Evolutionary conservation across 1,284 basidiomycete genomes (phyloP).

Genomic region (Apiotrichum mycotoxinovorans): DNA sequence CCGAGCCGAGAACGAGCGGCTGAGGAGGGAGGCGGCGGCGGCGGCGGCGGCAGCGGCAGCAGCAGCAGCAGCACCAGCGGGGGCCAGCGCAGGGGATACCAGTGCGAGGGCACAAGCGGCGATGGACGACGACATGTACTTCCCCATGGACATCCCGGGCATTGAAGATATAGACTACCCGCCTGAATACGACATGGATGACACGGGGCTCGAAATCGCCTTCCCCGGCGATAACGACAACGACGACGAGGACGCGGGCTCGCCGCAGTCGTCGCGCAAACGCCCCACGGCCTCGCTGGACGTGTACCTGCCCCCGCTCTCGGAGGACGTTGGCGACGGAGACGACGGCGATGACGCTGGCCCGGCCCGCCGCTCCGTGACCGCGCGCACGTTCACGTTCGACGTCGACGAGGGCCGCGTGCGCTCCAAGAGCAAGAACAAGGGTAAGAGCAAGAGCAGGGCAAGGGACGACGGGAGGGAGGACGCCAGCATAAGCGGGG

Average conservation of each 20-base stretch:
- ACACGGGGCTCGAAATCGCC: not conserved
- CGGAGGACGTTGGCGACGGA: no score
- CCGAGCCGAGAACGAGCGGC: conserved; percentile 1
- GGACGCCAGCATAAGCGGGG: no score
- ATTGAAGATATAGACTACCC: conserved; percentile 5
- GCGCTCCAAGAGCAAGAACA: not conserved
- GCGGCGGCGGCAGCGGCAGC: not conserved
- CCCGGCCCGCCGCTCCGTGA: conserved; percentile 9
- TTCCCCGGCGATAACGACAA: not conserved
- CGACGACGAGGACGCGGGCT: no score
- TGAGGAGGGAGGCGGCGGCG: not conserved
- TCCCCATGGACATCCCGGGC: not conserved
- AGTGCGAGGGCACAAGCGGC: not conserved
- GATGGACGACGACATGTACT: not conserved
- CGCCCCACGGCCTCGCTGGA: conserved; percentile 16
- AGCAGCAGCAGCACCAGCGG: not conserved
- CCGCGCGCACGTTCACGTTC: conserved; percentile 26
- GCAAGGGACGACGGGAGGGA: not conserved
- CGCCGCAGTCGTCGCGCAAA: not conserved
- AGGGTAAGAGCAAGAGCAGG: not conserved
- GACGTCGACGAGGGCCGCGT: conserved; percentile 13
- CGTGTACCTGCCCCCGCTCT: conserved; percentile 30
- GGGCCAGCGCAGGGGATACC: no score
- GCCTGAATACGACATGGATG: not conserved
- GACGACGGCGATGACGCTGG: not conserved